Evolutionary conservation across 805 yeast species (phyloP).

Genomic region (Cyberlindnera saturnus): DNA sequence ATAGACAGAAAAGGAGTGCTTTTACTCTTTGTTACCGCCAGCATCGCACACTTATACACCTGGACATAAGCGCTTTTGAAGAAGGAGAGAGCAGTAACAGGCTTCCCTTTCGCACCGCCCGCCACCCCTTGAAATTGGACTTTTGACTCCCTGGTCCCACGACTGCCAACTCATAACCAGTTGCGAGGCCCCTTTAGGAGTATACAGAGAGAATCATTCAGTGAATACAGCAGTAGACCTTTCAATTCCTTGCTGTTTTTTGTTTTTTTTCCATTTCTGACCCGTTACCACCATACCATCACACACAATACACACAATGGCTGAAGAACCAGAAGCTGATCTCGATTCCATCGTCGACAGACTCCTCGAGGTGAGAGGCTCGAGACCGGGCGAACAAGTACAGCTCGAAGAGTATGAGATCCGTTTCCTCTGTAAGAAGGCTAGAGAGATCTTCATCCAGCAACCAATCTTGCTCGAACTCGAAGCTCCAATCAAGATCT

Average conservation of each 20-base stretch:
- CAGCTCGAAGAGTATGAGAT: conserved; percentile 91
- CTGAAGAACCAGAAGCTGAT: conserved; percentile 70
- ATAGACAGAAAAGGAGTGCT: background rate
- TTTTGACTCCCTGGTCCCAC: too few relatives aligned
- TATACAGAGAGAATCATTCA: too few relatives aligned
- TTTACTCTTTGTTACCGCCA: background rate
- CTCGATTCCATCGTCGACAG: conserved; percentile 96
- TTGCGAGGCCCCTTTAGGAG: too few relatives aligned
- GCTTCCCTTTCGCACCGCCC: too few relatives aligned
- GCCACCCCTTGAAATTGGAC: too few relatives aligned
- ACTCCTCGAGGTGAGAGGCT: conserved; percentile 94
- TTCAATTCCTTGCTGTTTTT: too few relatives aligned
- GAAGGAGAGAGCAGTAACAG: too few relatives aligned
- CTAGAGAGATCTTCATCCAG: conserved; percentile 95
- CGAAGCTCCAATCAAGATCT: conserved; percentile 92
- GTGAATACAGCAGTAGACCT: too few relatives aligned
- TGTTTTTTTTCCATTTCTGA: too few relatives aligned
- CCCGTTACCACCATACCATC: background rate
- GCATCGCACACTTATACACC: too few relatives aligned
- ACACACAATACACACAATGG: conserved; percentile 3
- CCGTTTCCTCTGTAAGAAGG: conserved; percentile 92
- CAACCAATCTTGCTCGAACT: conserved; percentile 93
- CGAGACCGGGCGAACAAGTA: conserved; percentile 97
- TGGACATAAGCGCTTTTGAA: too few relatives aligned
- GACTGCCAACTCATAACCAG: too few relatives aligned